phyloP scores from a whole-genome alignment of 2,329 filamentous ascomycete genomes.

The Colletotrichum neosansevieriae region DNA sequence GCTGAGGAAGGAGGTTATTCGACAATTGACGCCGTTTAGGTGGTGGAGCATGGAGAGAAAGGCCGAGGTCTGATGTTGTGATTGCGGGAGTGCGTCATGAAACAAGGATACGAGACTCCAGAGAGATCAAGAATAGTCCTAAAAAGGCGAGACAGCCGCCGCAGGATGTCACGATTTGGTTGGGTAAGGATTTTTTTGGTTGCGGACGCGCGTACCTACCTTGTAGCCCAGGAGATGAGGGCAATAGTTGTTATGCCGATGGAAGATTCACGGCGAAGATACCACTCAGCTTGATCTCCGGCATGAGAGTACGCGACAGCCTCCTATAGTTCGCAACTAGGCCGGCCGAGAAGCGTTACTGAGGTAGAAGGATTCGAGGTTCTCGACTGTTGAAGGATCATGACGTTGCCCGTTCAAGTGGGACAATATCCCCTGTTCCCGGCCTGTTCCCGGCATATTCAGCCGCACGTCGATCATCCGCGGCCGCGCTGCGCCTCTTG shows the following conservation, averaged over 20 bases:
- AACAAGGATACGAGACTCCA: too few species aligned
- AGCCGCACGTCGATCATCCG: conserved; percentile 10
- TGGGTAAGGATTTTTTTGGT: too few species aligned
- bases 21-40: conserved; percentile 13
- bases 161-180: too few species aligned
- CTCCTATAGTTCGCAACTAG: not conserved
- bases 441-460: conserved; percentile 2
- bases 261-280: too few species aligned
- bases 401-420: not conserved
- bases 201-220: too few species aligned
- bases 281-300: too few species aligned
- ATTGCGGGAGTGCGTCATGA: too few species aligned
- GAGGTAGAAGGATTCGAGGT: not conserved
- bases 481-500: conserved; percentile 1
- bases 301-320: too few species aligned
- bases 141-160: too few species aligned
- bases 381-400: not conserved
- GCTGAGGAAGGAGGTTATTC: not conserved
- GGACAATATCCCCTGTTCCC: conserved; percentile 2
- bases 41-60: conserved; percentile 18
- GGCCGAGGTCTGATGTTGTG: not conserved
- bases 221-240: too few species aligned
- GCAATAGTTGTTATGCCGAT: too few species aligned
- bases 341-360: not conserved
- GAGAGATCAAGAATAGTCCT: too few species aligned